Conservation (phyloP, 2,329 filamentous ascomycete genomes). For the Monascus ruber region DNA sequence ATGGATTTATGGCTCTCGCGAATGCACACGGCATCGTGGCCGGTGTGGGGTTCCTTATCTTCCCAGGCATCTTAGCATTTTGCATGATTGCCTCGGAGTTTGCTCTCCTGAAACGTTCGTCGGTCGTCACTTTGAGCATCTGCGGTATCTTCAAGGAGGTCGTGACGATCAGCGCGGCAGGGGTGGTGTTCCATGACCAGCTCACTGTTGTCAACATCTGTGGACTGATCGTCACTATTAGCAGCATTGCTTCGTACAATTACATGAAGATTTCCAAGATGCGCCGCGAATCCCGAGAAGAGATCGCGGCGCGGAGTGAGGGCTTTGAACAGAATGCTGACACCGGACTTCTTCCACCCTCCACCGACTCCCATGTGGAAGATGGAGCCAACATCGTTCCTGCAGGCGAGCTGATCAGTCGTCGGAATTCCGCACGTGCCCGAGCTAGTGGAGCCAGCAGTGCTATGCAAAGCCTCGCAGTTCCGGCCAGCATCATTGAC, state of each 20-base stretch:
- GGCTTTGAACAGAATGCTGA: slow-evolving; percentile 12
- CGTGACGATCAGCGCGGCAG: slow-evolving; percentile 82
- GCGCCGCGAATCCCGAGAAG: slow-evolving; percentile 57
- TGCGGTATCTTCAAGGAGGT: slow-evolving; percentile 99
- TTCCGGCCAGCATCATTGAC: slow-evolving; percentile 20
- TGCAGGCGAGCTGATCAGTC: slow-evolving; percentile 10
- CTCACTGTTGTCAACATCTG: slow-evolving; percentile 79
- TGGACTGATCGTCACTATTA: slow-evolving; percentile 77
- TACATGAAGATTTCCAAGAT: slow-evolving; percentile 89
- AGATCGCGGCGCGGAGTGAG: slow-evolving; percentile 20
- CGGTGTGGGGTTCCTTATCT: slow-evolving; percentile 65
- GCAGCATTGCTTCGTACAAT: slow-evolving; percentile 81
- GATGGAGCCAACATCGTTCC: slow-evolving; percentile 17
- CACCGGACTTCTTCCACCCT: slow-evolving; percentile 8
- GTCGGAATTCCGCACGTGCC: slow-evolving; percentile 21
- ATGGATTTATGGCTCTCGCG: slow-evolving; percentile 53
- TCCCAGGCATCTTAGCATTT: slow-evolving; percentile 85
- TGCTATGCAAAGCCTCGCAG: slow-evolving; percentile 15
- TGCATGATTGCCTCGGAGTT: slow-evolving; percentile 96
- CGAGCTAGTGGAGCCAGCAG: slow-evolving; percentile 20
- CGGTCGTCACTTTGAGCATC: slow-evolving; percentile 89
- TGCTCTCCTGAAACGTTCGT: slow-evolving; percentile 84
- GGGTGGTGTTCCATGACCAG: slow-evolving; percentile 76
- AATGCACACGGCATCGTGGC: slow-evolving; percentile 56
- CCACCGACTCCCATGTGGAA: slow-evolving; percentile 7